These are phyloP conservation scores for Diaporthe vaccinii DNA, from an alignment of 2,329 filamentous ascomycete genomes.

Conservation along the genomic window DNA sequence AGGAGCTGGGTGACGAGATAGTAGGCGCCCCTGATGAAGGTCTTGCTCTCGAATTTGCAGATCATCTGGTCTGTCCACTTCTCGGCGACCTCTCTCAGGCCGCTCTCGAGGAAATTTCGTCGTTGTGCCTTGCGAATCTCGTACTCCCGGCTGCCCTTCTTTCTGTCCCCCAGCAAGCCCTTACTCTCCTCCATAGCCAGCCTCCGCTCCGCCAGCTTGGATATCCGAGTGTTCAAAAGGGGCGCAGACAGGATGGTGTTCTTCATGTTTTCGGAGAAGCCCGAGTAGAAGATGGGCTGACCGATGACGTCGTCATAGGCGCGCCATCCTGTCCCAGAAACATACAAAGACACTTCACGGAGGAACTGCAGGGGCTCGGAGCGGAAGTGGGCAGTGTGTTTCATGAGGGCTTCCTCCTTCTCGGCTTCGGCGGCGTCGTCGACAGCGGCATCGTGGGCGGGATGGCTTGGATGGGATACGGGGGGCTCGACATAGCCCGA, in stretches of 20 bases:
- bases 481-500: slow-evolving; percentile 73
- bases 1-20: slow-evolving; percentile 90
- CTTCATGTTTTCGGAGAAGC: slow-evolving; percentile 94
- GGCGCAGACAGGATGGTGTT: slow-evolving; percentile 80
- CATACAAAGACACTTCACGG: slow-evolving; percentile 91
- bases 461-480: slow-evolving; percentile 1
- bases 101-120: slow-evolving; percentile 76
- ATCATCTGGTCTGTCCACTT: slow-evolving; percentile 96
- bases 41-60: slow-evolving; percentile 97
- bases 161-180: slow-evolving; percentile 69
- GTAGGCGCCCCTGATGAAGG: slow-evolving; percentile 92
- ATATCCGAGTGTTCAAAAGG: slow-evolving; percentile 80
- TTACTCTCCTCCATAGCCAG: slow-evolving; percentile 83
- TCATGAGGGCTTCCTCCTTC: slow-evolving; percentile 79
- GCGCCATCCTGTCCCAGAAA: slow-evolving; percentile 94
- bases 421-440: slow-evolving; percentile 48
- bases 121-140: slow-evolving; percentile 65
- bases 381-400: slow-evolving; percentile 89
- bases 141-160: slow-evolving; percentile 62
- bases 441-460: slow-evolving; percentile 48
- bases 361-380: slow-evolving; percentile 81
- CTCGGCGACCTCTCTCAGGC: slow-evolving; percentile 84
- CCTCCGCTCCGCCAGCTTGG: slow-evolving; percentile 80
- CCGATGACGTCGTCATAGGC: slow-evolving; percentile 92
- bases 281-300: slow-evolving; percentile 92